phyloP scores from a whole-genome alignment of 768 basidiomycete species.

The Suillus fuscotomentosus region DNA sequence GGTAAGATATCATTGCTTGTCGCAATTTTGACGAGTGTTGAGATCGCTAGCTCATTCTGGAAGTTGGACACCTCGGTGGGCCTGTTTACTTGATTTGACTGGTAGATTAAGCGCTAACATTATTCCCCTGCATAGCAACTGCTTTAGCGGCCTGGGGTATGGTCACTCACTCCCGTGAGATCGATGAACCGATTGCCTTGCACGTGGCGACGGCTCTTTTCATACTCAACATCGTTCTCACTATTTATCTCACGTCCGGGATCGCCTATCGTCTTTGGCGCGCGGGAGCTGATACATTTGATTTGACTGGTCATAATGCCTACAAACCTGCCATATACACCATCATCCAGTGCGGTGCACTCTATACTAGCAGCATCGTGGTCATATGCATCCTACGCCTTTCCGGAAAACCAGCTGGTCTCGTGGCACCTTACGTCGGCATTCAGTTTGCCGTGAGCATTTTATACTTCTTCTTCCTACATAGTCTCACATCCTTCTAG shows the following conservation, averaged over 20 bases:
- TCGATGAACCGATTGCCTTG: too few relatives aligned
- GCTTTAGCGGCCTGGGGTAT: neutral
- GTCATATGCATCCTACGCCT: conserved; percentile 9
- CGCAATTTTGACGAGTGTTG: neutral
- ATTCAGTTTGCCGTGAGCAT: neutral
- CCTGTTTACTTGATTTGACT: neutral
- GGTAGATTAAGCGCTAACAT: neutral
- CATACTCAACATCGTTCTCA: conserved; percentile 13
- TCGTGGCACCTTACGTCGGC: conserved; percentile 4
- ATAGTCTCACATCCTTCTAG: neutral
- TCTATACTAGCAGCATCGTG: conserved; percentile 13
- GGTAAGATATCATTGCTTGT: neutral
- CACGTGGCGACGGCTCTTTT: neutral
- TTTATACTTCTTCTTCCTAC: neutral
- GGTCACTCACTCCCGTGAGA: neutral
- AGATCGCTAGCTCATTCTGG: neutral
- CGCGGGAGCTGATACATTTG: neutral
- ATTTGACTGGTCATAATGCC: neutral
- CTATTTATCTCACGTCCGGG: conserved; percentile 10
- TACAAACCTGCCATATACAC: conserved; percentile 15
- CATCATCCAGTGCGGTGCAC: conserved; percentile 19
- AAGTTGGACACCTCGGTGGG: conserved; percentile 2
- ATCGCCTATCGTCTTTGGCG: conserved; percentile 16
- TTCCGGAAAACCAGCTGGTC: neutral
- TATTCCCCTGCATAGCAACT: neutral